phyloP scores from a whole-genome alignment of 108 stramenopile species.

The Fragilaria crotonensis region DNA sequence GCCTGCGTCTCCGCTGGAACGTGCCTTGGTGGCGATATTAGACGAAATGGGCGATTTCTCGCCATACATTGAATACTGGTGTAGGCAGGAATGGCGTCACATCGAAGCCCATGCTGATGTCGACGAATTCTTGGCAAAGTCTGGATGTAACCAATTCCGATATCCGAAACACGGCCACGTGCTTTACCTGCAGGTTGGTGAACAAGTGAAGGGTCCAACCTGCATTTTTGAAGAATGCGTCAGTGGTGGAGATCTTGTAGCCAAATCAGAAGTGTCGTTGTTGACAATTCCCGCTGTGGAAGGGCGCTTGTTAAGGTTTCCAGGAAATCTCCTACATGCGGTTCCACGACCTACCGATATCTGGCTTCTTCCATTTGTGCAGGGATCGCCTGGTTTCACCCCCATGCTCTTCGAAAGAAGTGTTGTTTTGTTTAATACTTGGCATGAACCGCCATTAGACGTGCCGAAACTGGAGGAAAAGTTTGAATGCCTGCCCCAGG shows the following conservation, averaged over 20 bases:
- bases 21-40: slow-evolving; percentile 34
- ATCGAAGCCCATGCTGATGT: slow-evolving; percentile 80
- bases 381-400: slow-evolving; percentile 31
- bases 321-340: slow-evolving; percentile 61
- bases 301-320: slow-evolving; percentile 64
- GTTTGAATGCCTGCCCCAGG: background rate
- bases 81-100: slow-evolving; percentile 56
- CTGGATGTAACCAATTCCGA: slow-evolving; percentile 16
- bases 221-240: slow-evolving; percentile 44
- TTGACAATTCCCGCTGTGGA: slow-evolving; percentile 51
- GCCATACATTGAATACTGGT: slow-evolving; percentile 70
- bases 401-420: slow-evolving; percentile 56
- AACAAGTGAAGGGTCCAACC: slow-evolving; percentile 58
- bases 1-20: slow-evolving; percentile 16
- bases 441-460: slow-evolving; percentile 56
- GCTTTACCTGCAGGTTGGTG: slow-evolving; percentile 57
- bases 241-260: slow-evolving; percentile 51
- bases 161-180: slow-evolving; percentile 70
- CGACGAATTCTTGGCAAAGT: slow-evolving; percentile 52
- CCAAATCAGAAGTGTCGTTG: slow-evolving; percentile 23
- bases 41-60: slow-evolving; percentile 19
- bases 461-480: slow-evolving; percentile 18
- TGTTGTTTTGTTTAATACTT: slow-evolving; percentile 75
- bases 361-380: slow-evolving; percentile 59
- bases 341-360: slow-evolving; percentile 66